Evolutionary conservation across 169 alveolate species (phyloP).

Genomic region (Eimeria tenella): DNA sequence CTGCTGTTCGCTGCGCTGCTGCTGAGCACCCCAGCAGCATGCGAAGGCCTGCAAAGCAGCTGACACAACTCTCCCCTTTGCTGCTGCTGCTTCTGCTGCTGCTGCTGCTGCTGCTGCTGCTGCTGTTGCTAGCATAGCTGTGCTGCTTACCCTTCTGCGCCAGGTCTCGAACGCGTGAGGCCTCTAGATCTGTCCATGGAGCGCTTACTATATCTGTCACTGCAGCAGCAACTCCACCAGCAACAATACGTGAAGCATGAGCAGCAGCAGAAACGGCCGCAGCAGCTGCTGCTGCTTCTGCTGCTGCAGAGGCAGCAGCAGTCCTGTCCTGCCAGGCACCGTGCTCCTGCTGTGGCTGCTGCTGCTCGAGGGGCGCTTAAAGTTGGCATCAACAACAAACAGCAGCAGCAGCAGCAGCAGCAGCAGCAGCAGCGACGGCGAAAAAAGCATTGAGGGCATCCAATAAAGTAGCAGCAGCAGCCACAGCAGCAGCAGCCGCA

Average conservation of each 20-base stretch:
- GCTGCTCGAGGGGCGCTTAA: too few species aligned
- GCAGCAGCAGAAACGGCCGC: slow-evolving; percentile 4
- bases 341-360: too few species aligned
- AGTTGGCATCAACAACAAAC: not conserved
- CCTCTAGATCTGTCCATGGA: slow-evolving; percentile 40
- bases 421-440: not conserved
- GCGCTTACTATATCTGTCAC: slow-evolving; percentile 15
- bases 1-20: not conserved
- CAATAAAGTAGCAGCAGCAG: slow-evolving; percentile 6
- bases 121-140: not conserved
- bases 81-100: slow-evolving; percentile 21
- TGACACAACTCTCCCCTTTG: not conserved
- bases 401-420: slow-evolving; percentile 18
- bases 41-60: not conserved
- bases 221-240: slow-evolving; percentile 2
- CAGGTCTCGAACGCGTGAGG: not conserved
- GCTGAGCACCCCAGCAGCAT: not conserved
- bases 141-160: slow-evolving; percentile 21
- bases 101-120: slow-evolving; percentile 23
- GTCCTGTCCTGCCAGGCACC: too few species aligned
- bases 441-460: not conserved
- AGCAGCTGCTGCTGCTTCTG: slow-evolving; percentile 30
- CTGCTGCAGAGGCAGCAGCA: slow-evolving; percentile 19
- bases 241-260: not conserved
- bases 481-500: slow-evolving; percentile 14